A percentile compares a stretch with the other conserved stretches of the same genome.
Evolutionary conservation across 2,329 filamentous ascomycete genomes (phyloP).

Genomic region (Cladosporium phlei): DNA sequence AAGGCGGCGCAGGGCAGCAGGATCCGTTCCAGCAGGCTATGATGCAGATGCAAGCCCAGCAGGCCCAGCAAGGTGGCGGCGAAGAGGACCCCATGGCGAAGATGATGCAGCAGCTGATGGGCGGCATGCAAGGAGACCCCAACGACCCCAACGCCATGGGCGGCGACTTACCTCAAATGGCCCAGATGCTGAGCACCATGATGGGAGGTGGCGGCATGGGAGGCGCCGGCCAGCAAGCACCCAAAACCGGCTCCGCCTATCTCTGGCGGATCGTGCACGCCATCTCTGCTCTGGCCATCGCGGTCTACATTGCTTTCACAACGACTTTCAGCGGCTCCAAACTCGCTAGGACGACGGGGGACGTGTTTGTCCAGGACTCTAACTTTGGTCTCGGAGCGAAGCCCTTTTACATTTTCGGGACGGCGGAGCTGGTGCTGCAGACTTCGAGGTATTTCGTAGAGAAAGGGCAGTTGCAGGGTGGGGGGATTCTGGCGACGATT

Average conservation of each 20-base stretch:
- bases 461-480: constrained; percentile 52
- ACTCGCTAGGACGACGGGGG: constrained; percentile 45
- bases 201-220: constrained; percentile 29
- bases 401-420: constrained; percentile 78
- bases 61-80: constrained; percentile 18
- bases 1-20: constrained; percentile 12
- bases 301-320: constrained; percentile 63
- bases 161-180: constrained; percentile 39
- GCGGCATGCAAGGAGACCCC: constrained; percentile 27
- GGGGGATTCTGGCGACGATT: constrained; percentile 60
- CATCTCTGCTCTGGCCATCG: constrained; percentile 64
- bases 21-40: constrained; percentile 28
- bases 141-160: constrained; percentile 33
- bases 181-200: constrained; percentile 43
- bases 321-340: constrained; percentile 66
- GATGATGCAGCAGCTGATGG: constrained; percentile 67
- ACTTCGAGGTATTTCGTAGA: constrained; percentile 68
- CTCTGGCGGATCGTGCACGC: constrained; percentile 72
- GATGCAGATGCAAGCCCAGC: constrained; percentile 26
- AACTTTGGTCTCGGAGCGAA: constrained; percentile 43
- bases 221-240: constrained; percentile 32
- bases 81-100: constrained; percentile 70
- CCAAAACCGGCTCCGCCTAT: constrained; percentile 41
- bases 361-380: constrained; percentile 28
- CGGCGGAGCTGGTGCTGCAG: constrained; percentile 67